Percentiles rank a stretch among this genome's conserved stretches.
phyloP scores from a whole-genome alignment of 495 filamentous ascomycete genomes.

The Podospora appendiculata region DNA sequence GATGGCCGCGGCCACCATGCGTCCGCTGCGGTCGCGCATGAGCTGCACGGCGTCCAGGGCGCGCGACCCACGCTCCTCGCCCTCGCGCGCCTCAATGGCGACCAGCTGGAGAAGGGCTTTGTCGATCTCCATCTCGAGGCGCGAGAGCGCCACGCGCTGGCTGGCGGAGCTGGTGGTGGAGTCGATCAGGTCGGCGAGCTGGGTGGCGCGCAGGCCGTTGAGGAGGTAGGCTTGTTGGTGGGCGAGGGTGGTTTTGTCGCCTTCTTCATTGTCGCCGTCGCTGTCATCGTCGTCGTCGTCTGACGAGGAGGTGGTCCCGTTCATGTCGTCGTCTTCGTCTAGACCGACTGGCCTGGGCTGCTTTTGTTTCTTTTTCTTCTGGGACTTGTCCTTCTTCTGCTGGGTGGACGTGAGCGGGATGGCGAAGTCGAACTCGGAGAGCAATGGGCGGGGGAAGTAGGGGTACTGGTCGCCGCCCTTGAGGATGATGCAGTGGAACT shows the following conservation, averaged over 20 bases:
- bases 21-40: slow-evolving; percentile 69
- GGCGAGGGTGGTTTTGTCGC: slow-evolving; percentile 22
- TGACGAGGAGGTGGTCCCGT: slow-evolving; percentile 14
- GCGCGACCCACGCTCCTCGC: slow-evolving; percentile 89
- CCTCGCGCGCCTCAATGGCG: slow-evolving; percentile 81
- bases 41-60: slow-evolving; percentile 75
- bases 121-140: slow-evolving; percentile 73
- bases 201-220: slow-evolving; percentile 57
- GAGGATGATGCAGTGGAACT: slow-evolving; percentile 97
- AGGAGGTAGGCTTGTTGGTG: slow-evolving; percentile 77
- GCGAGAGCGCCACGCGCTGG: slow-evolving; percentile 60
- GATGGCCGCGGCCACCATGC: slow-evolving; percentile 77
- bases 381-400: slow-evolving; percentile 29
- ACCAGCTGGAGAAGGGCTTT: slow-evolving; percentile 84
- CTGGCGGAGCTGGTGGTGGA: slow-evolving; percentile 39
- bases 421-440: slow-evolving; percentile 89
- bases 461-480: slow-evolving; percentile 90
- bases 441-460: slow-evolving; percentile 87
- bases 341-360: slow-evolving; percentile 25
- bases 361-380: slow-evolving; percentile 30
- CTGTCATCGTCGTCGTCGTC: slow-evolving; percentile 29
- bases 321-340: slow-evolving; percentile 24
- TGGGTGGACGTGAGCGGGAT: slow-evolving; percentile 62
- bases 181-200: slow-evolving; percentile 64
- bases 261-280: slow-evolving; percentile 22